These are phyloP conservation scores for Orbilia blumenaviensis DNA, from an alignment of 2,329 filamentous ascomycete species.

Conservation along the genomic window DNA sequence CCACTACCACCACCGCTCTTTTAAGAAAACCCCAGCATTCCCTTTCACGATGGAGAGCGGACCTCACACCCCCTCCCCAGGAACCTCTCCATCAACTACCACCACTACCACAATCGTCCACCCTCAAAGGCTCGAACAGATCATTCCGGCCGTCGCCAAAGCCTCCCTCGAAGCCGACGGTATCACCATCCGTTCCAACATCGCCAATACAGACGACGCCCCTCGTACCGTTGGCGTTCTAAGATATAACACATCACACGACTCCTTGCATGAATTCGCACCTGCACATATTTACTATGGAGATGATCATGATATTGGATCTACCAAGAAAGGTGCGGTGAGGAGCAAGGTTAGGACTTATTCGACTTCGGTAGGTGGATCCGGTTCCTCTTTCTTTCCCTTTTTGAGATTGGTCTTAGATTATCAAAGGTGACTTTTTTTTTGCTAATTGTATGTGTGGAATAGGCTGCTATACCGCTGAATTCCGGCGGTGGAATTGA, in stretches of 20 bases:
- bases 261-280: conserved; percentile 50
- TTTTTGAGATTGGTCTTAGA: neutral
- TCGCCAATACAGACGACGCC: conserved; percentile 15
- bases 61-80: conserved; percentile 40
- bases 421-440: neutral
- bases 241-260: conserved; percentile 51
- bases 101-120: conserved; percentile 26
- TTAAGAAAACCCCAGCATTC: no score
- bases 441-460: neutral
- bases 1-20: no score
- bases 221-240: conserved; percentile 45
- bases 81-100: conserved; percentile 42
- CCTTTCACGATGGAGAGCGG: conserved; percentile 54
- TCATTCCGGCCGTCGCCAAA: conserved; percentile 42
- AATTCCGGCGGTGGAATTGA: conserved; percentile 26
- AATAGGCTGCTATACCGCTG: conserved; percentile 44
- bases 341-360: conserved; percentile 50
- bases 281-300: conserved; percentile 52
- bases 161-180: conserved; percentile 46
- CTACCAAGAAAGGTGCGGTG: conserved; percentile 37
- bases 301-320: conserved; percentile 48
- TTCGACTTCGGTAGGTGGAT: conserved; percentile 47
- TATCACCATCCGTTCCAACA: conserved; percentile 27
- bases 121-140: conserved; percentile 37
- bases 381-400: neutral